These are phyloP conservation scores for Crotalaria pallida DNA, from an alignment of 306 rosid genomes.

Conservation along the genomic window DNA sequence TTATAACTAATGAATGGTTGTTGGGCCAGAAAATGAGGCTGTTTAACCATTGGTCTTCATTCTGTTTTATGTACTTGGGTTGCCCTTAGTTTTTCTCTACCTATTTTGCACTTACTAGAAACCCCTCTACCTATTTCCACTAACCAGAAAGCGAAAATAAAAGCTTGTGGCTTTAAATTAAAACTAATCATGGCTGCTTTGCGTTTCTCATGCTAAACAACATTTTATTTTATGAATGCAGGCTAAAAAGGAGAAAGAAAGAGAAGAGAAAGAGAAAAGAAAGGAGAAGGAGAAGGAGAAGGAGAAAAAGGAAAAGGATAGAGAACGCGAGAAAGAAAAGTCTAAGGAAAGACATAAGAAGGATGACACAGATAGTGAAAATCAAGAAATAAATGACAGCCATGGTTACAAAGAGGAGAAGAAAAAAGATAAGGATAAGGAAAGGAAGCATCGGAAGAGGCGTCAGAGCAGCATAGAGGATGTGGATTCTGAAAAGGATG, in stretches of 20 bases:
- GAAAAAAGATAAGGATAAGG: slow-evolving; percentile 90
- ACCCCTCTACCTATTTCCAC: no score
- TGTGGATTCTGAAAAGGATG: slow-evolving; percentile 78
- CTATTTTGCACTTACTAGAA: not conserved
- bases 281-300: slow-evolving; percentile 48
- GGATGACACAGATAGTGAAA: slow-evolving; percentile 90
- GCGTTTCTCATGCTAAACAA: not conserved
- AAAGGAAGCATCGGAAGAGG: slow-evolving; percentile 90
- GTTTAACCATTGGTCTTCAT: not conserved
- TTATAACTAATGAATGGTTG: no score
- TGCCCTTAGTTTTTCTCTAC: not conserved
- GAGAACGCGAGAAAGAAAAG: slow-evolving; percentile 86
- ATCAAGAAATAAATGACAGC: slow-evolving; percentile 45
- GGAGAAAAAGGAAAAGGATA: slow-evolving; percentile 73
- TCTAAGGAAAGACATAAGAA: slow-evolving; percentile 78
- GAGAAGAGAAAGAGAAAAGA: slow-evolving; percentile 75
- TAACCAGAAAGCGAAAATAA: no score
- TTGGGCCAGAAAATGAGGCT: not conserved
- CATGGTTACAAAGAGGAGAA: slow-evolving; percentile 80
- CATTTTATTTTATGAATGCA: slow-evolving; percentile 29
- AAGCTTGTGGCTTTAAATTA: not conserved
- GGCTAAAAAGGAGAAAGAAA: slow-evolving; percentile 84
- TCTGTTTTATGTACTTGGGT: not conserved
- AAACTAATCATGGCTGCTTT: not conserved
- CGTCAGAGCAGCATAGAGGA: slow-evolving; percentile 80